Percentiles rank a stretch among this genome's conserved stretches.
These are phyloP conservation scores for Suillus cothurnatus DNA, from an alignment of 768 basidiomycete genomes.

Conservation along the genomic window DNA sequence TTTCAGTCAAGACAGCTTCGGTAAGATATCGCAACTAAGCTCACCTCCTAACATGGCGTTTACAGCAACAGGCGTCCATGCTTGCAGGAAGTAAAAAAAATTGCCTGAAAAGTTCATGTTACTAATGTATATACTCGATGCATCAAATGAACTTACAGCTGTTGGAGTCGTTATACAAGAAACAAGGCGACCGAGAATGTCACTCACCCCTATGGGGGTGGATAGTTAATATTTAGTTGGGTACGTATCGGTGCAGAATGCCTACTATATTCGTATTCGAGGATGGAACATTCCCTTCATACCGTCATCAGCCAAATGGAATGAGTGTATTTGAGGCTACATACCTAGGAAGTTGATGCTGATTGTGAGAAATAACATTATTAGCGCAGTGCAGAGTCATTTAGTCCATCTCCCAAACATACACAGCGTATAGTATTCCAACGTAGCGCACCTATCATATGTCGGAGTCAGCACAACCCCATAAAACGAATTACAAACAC, in stretches of 20 bases:
- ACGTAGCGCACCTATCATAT: neutral
- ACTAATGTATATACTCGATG: neutral
- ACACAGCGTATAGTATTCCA: neutral
- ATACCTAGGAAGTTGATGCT: neutral
- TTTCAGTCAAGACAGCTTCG: neutral
- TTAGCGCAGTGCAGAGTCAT: neutral
- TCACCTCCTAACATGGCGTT: neutral
- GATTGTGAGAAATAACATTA: neutral
- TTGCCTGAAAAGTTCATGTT: neutral
- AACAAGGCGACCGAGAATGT: neutral
- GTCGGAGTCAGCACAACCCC: neutral
- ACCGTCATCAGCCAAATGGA: neutral
- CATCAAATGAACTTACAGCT: neutral
- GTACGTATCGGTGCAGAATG: neutral
- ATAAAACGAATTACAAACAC: neutral
- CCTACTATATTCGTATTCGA: neutral
- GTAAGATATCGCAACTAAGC: neutral
- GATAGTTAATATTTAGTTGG: neutral
- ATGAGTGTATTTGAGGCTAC: neutral
- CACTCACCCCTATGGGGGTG: neutral
- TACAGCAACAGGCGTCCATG: neutral
- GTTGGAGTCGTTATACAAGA: neutral
- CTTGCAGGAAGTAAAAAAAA: neutral
- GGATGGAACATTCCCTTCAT: neutral
- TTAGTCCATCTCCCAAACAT: neutral